Conservation (phyloP, 1,284 basidiomycete species). For the Heliocybe sulcata region DNA sequence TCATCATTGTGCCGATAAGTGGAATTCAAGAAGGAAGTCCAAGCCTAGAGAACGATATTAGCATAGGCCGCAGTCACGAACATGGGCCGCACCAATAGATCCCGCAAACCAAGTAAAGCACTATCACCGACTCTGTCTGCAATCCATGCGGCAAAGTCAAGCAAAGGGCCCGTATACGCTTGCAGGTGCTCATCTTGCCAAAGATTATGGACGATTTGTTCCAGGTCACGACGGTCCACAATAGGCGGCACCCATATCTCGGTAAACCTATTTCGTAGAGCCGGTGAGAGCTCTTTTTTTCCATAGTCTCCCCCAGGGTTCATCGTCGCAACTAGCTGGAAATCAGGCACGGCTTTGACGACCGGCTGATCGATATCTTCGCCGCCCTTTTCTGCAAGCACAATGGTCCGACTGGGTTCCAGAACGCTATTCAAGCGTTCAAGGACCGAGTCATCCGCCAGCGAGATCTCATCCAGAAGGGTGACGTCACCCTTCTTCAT, state of each 20-base stretch:
- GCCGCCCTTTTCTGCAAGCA: slow-evolving; percentile 91
- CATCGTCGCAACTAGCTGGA: slow-evolving; percentile 97
- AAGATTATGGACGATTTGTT: slow-evolving; percentile 70
- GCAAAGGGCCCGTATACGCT: slow-evolving; percentile 55
- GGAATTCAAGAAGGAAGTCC: slow-evolving; percentile 85
- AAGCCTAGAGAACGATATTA: slow-evolving; percentile 51
- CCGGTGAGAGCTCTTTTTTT: slow-evolving; percentile 98
- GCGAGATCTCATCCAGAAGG: slow-evolving; percentile 93
- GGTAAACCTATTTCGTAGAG: slow-evolving; percentile 95
- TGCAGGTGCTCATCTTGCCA: slow-evolving; percentile 62
- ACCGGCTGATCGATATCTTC: slow-evolving; percentile 62
- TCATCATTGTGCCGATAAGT: slow-evolving; percentile 30
- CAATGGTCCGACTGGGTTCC: slow-evolving; percentile 84
- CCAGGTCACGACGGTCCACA: slow-evolving; percentile 68
- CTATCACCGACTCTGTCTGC: slow-evolving; percentile 56
- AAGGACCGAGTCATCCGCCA: slow-evolving; percentile 97
- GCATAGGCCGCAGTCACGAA: slow-evolving; percentile 7
- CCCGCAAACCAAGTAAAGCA: slow-evolving; percentile 75
- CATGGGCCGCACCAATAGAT: slow-evolving; percentile 67
- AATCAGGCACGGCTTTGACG: slow-evolving; percentile 59
- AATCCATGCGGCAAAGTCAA: slow-evolving; percentile 86
- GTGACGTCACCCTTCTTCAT: slow-evolving; percentile 87
- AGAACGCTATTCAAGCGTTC: slow-evolving; percentile 97
- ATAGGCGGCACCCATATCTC: slow-evolving; percentile 98
- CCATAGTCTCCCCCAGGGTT: slow-evolving; percentile 99